phyloP scores from a whole-genome alignment of 495 filamentous ascomycete genomes.

The Penicillium diatomitis region DNA sequence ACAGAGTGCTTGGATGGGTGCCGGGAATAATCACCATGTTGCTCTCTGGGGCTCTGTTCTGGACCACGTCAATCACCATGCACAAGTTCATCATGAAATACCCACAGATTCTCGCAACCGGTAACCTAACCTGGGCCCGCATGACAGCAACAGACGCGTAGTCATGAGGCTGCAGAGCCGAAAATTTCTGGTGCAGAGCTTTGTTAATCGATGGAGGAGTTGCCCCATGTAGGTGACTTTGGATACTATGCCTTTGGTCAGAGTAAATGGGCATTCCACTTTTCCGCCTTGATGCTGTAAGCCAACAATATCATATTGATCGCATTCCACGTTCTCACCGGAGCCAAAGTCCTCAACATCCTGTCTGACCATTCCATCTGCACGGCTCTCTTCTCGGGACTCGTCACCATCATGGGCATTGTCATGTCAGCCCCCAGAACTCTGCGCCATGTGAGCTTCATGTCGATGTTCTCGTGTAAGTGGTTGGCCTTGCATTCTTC shows the following conservation, averaged over 20 bases:
- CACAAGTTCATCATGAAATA: conserved; percentile 40
- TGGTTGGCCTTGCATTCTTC: not conserved
- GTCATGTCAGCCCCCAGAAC: conserved; percentile 34
- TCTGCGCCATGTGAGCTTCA: conserved; percentile 33
- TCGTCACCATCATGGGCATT: conserved; percentile 28
- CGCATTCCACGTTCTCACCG: conserved; percentile 32
- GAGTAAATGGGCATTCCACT: conserved; percentile 24
- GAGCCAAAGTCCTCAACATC: conserved; percentile 29
- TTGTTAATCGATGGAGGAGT: not conserved
- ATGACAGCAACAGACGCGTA: no score
- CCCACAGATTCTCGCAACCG: conserved; percentile 22
- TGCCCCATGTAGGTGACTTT: conserved; percentile 19
- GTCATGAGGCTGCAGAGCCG: no score
- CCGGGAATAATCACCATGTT: conserved; percentile 36
- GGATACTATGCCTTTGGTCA: conserved; percentile 36
- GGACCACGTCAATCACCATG: conserved; percentile 39
- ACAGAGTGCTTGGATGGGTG: conserved; percentile 38
- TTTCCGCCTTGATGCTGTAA: conserved; percentile 30
- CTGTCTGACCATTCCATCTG: conserved; percentile 28
- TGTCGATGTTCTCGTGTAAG: conserved; percentile 37
- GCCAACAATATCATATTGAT: conserved; percentile 33
- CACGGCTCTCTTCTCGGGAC: conserved; percentile 27
- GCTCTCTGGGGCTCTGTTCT: conserved; percentile 27
- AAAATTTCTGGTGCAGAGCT: no score
- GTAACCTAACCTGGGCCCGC: no score